Conservation (phyloP, 2,329 filamentous ascomycete genomes). For the Pseudogymnoascus verrucosus region DNA sequence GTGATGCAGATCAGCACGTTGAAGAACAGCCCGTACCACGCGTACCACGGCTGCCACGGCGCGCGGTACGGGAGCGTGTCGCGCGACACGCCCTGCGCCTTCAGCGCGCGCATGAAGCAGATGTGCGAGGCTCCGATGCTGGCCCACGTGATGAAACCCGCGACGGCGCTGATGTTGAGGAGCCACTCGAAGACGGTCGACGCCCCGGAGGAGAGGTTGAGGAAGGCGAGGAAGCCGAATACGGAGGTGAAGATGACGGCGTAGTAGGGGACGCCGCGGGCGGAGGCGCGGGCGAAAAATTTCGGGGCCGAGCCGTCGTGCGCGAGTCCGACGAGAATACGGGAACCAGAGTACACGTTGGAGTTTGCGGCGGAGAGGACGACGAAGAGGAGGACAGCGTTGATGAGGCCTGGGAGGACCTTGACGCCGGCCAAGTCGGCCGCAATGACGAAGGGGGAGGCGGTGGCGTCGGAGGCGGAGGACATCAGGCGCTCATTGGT, state of each 20-base stretch:
- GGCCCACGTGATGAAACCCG: conserved; percentile 63
- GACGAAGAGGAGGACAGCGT: conserved; percentile 68
- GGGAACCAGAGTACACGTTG: conserved; percentile 65
- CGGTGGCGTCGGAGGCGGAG: conserved; percentile 46
- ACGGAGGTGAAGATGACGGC: conserved; percentile 49
- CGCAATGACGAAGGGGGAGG: conserved; percentile 56
- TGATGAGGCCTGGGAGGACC: conserved; percentile 62
- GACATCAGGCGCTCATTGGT: conserved; percentile 46
- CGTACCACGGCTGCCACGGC: conserved; percentile 54
- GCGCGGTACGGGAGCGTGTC: conserved; percentile 52
- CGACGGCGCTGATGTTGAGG: conserved; percentile 61
- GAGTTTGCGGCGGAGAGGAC: conserved; percentile 73
- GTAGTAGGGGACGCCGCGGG: conserved; percentile 52
- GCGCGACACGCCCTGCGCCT: conserved; percentile 48
- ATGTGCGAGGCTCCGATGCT: conserved; percentile 58
- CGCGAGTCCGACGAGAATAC: conserved; percentile 59
- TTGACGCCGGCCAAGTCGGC: conserved; percentile 54
- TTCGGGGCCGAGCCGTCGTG: conserved; percentile 54
- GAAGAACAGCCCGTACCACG: conserved; percentile 59
- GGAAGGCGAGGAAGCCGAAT: conserved; percentile 57
- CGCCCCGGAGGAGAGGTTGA: conserved; percentile 54
- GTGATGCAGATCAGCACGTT: conserved; percentile 57
- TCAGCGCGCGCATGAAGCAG: conserved; percentile 54
- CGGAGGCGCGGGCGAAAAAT: conserved; percentile 52
- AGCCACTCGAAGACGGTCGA: conserved; percentile 63